These are phyloP conservation scores for Mycena floridula DNA, from an alignment of 768 basidiomycete genomes.

Conservation along the genomic window DNA sequence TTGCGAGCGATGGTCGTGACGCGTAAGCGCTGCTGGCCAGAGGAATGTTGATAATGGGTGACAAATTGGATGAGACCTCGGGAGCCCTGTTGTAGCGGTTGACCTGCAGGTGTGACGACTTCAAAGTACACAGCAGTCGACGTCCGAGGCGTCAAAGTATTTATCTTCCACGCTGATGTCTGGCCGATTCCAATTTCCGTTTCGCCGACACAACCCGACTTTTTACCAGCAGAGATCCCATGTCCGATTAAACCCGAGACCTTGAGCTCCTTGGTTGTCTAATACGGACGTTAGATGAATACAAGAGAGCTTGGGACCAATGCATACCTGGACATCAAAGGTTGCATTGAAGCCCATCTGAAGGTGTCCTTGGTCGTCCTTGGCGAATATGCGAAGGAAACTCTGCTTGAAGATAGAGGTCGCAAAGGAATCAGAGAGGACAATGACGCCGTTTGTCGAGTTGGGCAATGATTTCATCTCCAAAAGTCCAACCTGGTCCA, in stretches of 20 bases:
- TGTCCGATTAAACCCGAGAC: conserved; percentile 98
- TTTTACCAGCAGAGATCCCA: conserved; percentile 95
- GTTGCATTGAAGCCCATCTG: conserved; percentile 99
- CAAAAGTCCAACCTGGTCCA: conserved; percentile 94
- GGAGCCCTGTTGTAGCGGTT: conserved; percentile 82
- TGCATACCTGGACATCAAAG: conserved; percentile 86
- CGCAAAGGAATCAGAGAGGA: conserved; percentile 93
- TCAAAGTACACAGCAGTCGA: conserved; percentile 95
- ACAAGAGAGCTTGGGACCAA: too few relatives aligned
- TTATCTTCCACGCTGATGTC: conserved; percentile 98
- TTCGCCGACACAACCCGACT: conserved; percentile 94
- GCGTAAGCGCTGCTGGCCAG: conserved; percentile 89
- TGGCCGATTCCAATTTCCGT: conserved; percentile 99
- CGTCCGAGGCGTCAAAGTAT: conserved; percentile 81
- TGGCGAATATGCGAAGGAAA: conserved; percentile 88
- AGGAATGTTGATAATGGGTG: conserved; percentile 96
- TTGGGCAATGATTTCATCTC: conserved; percentile 98
- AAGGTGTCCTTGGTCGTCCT: conserved; percentile 87
- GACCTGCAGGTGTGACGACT: conserved; percentile 95
- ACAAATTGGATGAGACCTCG: conserved; percentile 97
- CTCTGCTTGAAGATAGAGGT: conserved; percentile 99
- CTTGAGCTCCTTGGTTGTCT: conserved; percentile 99
- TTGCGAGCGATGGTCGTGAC: conserved; percentile 98
- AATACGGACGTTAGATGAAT: too few relatives aligned
- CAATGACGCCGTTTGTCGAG: conserved; percentile 94